Evolutionary conservation across 2,329 filamentous ascomycete genomes (phyloP).

Genomic region (Beauveria pseudobassiana): DNA sequence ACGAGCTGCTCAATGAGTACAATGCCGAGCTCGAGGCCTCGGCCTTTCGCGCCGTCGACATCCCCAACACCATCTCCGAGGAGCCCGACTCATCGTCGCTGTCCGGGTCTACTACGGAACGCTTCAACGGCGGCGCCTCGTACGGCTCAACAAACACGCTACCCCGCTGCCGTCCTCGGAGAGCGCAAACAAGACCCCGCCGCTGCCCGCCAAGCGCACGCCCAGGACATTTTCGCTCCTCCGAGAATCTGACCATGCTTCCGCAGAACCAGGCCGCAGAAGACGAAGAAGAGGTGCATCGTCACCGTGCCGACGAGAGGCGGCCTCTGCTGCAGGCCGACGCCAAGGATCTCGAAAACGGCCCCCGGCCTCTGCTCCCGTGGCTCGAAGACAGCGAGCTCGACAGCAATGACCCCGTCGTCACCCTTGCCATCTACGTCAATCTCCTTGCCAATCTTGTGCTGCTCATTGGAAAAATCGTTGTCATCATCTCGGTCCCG

Average conservation of each 20-base stretch:
- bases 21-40: slow-evolving; percentile 50
- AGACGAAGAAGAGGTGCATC: slow-evolving; percentile 33
- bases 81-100: slow-evolving; percentile 38
- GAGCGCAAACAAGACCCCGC: slow-evolving; percentile 9
- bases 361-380: slow-evolving; percentile 45
- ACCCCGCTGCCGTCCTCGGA: slow-evolving; percentile 14
- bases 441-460: slow-evolving; percentile 74
- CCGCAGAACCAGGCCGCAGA: slow-evolving; percentile 30
- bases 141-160: slow-evolving; percentile 22
- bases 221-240: slow-evolving; percentile 76
- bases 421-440: slow-evolving; percentile 81
- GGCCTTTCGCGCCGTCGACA: slow-evolving; percentile 46
- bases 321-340: slow-evolving; percentile 23
- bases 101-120: slow-evolving; percentile 23
- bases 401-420: slow-evolving; percentile 66
- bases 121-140: slow-evolving; percentile 18
- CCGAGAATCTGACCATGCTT: slow-evolving; percentile 62
- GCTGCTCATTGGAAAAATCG: slow-evolving; percentile 68
- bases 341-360: slow-evolving; percentile 22
- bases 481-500: slow-evolving; percentile 68
- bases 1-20: slow-evolving; percentile 87
- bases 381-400: slow-evolving; percentile 65
- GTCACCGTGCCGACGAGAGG: slow-evolving; percentile 17
- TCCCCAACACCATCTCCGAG: slow-evolving; percentile 71
- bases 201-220: slow-evolving; percentile 61